A percentile compares a stretch with the other conserved stretches of the same genome.
phyloP scores from a whole-genome alignment of 331 rosid genomes.

The Stylosanthes scabra region DNA sequence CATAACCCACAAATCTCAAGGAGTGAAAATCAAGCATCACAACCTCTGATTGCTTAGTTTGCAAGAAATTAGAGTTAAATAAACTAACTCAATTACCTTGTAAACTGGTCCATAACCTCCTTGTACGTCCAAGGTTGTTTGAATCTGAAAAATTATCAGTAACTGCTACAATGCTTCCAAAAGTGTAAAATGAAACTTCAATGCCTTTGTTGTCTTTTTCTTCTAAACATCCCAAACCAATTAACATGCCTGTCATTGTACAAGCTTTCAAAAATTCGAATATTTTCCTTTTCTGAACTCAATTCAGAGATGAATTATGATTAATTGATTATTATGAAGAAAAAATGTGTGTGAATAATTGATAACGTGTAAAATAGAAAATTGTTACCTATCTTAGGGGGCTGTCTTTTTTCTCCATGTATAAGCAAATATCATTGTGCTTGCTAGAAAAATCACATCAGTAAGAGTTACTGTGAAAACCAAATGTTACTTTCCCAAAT shows the following conservation, averaged over 20 bases:
- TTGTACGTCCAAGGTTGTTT: constrained; percentile 39
- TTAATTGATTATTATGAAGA: too few relatives aligned
- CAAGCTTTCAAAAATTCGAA: neutral
- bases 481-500: neutral
- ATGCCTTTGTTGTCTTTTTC: constrained; percentile 53
- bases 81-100: neutral
- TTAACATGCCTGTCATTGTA: constrained; percentile 38
- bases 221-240: constrained; percentile 31
- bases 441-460: constrained; percentile 19
- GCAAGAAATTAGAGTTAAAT: neutral
- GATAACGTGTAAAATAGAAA: neutral
- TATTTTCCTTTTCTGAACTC: constrained; percentile 14
- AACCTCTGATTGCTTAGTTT: neutral
- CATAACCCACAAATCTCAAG: too few relatives aligned
- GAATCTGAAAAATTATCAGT: constrained; percentile 52
- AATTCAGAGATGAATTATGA: too few relatives aligned
- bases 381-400: constrained; percentile 36
- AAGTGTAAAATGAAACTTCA: constrained; percentile 52
- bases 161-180: constrained; percentile 53
- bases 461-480: constrained; percentile 3
- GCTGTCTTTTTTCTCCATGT: constrained; percentile 36
- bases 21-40: too few relatives aligned
- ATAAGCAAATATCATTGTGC: constrained; percentile 15
- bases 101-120: constrained; percentile 45
- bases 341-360: neutral